Conservation (phyloP, 208 protist genomes). For the Acanthamoeba triangularis region DNA sequence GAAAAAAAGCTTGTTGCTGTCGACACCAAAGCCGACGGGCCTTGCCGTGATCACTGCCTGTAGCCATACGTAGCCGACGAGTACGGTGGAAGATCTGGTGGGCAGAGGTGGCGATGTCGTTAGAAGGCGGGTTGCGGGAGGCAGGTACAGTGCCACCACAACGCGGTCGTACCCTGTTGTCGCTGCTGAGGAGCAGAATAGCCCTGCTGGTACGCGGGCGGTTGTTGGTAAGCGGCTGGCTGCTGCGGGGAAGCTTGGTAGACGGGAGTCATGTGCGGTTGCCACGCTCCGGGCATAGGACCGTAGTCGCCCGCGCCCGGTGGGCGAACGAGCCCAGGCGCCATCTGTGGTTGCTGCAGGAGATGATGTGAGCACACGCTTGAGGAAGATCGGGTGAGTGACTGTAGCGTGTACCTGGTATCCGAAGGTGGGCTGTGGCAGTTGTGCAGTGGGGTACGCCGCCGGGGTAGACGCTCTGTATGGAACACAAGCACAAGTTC, state of each 20-base stretch:
- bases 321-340: not conserved
- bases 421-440: not conserved
- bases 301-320: not conserved
- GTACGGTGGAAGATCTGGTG: not conserved
- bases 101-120: not conserved
- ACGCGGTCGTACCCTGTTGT: not conserved
- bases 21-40: not conserved
- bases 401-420: not conserved
- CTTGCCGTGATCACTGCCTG: not conserved
- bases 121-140: not conserved
- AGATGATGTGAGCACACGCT: not conserved
- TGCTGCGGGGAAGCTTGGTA: not conserved
- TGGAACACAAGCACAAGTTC: not conserved
- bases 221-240: not conserved
- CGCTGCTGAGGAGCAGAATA: not conserved
- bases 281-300: constrained; percentile 41
- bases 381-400: not conserved
- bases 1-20: not conserved
- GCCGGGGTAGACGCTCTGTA: not conserved
- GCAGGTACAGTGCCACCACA: not conserved
- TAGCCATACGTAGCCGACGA: not conserved
- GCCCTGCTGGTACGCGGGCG: not conserved
- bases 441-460: not conserved
- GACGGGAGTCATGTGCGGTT: constrained; percentile 52
- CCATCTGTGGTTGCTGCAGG: not conserved